Evolutionary conservation across 805 yeast species (phyloP).

Genomic region (Vanderwaltozyma tropicalis): DNA sequence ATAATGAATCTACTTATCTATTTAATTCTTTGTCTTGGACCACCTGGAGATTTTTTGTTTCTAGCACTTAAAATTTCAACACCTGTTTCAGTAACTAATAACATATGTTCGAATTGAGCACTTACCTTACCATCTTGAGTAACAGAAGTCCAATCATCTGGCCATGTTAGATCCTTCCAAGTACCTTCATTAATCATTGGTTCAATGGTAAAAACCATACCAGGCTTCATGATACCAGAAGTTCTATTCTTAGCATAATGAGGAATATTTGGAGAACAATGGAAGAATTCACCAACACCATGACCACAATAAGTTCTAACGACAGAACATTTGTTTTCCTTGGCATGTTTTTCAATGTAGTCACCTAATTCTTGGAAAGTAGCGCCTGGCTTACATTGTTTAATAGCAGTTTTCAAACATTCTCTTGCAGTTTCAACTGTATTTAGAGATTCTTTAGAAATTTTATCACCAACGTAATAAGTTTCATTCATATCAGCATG

Average conservation of each 20-base stretch:
- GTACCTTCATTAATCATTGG: slow-evolving; percentile 91
- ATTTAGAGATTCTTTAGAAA: slow-evolving; percentile 70
- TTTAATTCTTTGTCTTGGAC: slow-evolving; percentile 51
- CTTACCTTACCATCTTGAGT: slow-evolving; percentile 83
- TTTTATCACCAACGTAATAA: slow-evolving; percentile 87
- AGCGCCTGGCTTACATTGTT: slow-evolving; percentile 80
- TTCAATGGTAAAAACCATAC: slow-evolving; percentile 93
- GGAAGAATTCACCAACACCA: slow-evolving; percentile 81
- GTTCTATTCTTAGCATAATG: slow-evolving; percentile 93
- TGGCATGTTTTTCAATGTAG: slow-evolving; percentile 79
- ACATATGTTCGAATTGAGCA: slow-evolving; percentile 93
- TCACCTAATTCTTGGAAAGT: slow-evolving; percentile 82
- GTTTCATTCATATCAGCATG: slow-evolving; percentile 96
- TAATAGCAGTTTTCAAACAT: slow-evolving; percentile 74
- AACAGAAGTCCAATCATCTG: slow-evolving; percentile 93
- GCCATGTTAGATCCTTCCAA: slow-evolving; percentile 79
- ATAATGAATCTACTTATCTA: too few relatives aligned
- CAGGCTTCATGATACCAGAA: slow-evolving; percentile 87
- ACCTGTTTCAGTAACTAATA: slow-evolving; percentile 88
- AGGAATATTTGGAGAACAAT: slow-evolving; percentile 84
- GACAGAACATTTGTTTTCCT: slow-evolving; percentile 66
- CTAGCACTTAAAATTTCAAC: slow-evolving; percentile 84
- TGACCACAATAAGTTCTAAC: slow-evolving; percentile 91
- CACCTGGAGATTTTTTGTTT: slow-evolving; percentile 77
- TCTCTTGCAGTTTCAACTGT: slow-evolving; percentile 90